A percentile compares a stretch with the other conserved stretches of the same genome.
These are phyloP conservation scores for Exophiala viscosa DNA, from an alignment of 2,329 filamentous ascomycete genomes.

Conservation along the genomic window DNA sequence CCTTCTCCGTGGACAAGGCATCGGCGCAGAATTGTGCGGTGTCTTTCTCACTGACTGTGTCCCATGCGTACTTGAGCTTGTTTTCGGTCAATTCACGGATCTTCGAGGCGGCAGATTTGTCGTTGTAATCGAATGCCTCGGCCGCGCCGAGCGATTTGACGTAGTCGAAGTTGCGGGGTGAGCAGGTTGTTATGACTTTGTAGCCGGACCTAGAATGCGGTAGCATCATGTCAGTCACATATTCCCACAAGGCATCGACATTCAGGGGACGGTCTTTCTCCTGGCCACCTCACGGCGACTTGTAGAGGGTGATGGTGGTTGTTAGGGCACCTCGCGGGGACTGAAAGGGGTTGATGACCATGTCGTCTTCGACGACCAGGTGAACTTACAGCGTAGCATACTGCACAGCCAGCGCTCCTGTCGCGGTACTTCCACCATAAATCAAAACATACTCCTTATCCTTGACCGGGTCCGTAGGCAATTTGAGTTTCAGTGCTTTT, in stretches of 20 bases:
- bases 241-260: no score
- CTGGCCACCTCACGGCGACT: no score
- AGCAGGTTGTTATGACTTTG: conserved; percentile 41
- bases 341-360: no score
- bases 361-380: neutral
- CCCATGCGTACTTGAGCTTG: conserved; percentile 35
- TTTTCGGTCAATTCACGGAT: conserved; percentile 38
- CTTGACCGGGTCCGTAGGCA: conserved; percentile 23
- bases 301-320: neutral
- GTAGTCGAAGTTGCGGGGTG: conserved; percentile 43
- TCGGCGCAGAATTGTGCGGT: conserved; percentile 34
- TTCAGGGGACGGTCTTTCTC: no score
- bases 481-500: conserved; percentile 26
- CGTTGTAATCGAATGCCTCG: conserved; percentile 47
- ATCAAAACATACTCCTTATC: conserved; percentile 36
- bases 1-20: conserved; percentile 34
- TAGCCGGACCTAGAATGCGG: conserved; percentile 33
- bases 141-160: conserved; percentile 45
- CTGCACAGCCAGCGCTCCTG: conserved; percentile 44
- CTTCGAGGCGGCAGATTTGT: conserved; percentile 30
- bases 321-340: no score
- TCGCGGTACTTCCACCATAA: conserved; percentile 44
- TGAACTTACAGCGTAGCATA: conserved; percentile 35
- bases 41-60: conserved; percentile 34
- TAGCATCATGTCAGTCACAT: conserved; percentile 2